These are phyloP conservation scores for Antarctomyces pellizariae DNA, from an alignment of 495 filamentous ascomycete species.

Conservation along the genomic window DNA sequence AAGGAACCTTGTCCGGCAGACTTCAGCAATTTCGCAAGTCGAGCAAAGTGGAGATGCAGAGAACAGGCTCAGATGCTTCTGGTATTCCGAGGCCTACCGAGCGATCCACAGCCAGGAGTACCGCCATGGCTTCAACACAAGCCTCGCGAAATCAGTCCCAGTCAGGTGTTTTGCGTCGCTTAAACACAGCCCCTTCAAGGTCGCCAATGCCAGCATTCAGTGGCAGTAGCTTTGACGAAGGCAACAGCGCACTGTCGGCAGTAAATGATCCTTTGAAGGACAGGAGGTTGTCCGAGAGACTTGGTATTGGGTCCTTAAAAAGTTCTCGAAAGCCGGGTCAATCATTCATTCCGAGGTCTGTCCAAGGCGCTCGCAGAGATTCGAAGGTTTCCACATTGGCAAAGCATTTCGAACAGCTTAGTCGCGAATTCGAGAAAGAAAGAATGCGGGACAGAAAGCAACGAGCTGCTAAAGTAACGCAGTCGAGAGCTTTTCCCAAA, in stretches of 20 bases:
- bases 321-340: constrained; percentile 32
- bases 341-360: constrained; percentile 76
- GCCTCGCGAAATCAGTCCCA: constrained; percentile 50
- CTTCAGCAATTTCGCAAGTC: constrained; percentile 22
- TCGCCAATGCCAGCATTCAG: too few species aligned
- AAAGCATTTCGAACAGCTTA: constrained; percentile 89
- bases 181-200: too few species aligned
- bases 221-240: too few species aligned
- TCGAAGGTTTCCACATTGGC: constrained; percentile 69
- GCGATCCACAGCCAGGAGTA: constrained; percentile 19
- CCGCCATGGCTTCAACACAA: constrained; percentile 30
- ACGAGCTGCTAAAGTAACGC: constrained; percentile 54
- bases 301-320: constrained; percentile 37
- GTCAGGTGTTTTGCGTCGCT: too few species aligned
- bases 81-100: constrained; percentile 28
- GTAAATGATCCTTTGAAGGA: too few species aligned
- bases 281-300: constrained; percentile 46
- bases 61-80: constrained; percentile 12
- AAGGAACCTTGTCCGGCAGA: constrained; percentile 21
- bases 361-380: constrained; percentile 37
- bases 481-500: constrained; percentile 65
- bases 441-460: constrained; percentile 64
- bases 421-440: constrained; percentile 91
- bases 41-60: constrained; percentile 1
- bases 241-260: too few species aligned